Evolutionary conservation across 2,329 filamentous ascomycete species (phyloP), one percentile per base, ranked within the genome.

Genomic region (Rhinocladiella similis): DNA sequence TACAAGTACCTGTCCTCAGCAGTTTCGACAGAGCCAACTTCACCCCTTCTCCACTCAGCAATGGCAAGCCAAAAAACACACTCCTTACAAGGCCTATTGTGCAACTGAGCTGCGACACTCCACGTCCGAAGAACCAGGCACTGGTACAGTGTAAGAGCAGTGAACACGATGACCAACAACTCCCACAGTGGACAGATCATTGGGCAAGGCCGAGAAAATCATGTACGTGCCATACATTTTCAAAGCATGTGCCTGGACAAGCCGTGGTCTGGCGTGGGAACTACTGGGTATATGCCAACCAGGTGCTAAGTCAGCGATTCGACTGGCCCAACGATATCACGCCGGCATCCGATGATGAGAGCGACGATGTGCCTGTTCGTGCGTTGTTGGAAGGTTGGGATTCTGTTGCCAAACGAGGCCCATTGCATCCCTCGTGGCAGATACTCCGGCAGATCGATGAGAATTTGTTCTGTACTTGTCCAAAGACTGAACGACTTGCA

Each of bases 311-410:
- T 29, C 57, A 63, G 45, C 52, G 57, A 5, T 63, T 63, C 25
- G 55, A 56, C 3, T 63, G 60, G 57, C 39, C 13, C 5, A 50
- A 62, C 2, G 43, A 58, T 22, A 47, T 63, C 6, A 18, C 38
- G 9, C 54, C 61, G 1, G 59, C 53, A 22, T 33, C 54, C 2
- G 59, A 60, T 39, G 47, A 47, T 10, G 25, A 56, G 18, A 35
- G 22, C n/a, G 54, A 65, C 49, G 63, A 65, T 38, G 58, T 65
- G 1, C 61, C 63, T 12, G 47, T 64, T 9, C 61, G 63, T 16
- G 63, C 53, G 0, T 9, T 65, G 22, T 42, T 65, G 19, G 59
- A 65, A 39, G 63, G 63, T 1, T 64, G 63, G 63, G 61, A 65
- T 41, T 51, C 61, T 3, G 63, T 65, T 13, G 61, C 51, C 42